phyloP scores from a whole-genome alignment of 225 moss, liverwort and hornwort genomes.

The Polytrichum commune region DNA sequence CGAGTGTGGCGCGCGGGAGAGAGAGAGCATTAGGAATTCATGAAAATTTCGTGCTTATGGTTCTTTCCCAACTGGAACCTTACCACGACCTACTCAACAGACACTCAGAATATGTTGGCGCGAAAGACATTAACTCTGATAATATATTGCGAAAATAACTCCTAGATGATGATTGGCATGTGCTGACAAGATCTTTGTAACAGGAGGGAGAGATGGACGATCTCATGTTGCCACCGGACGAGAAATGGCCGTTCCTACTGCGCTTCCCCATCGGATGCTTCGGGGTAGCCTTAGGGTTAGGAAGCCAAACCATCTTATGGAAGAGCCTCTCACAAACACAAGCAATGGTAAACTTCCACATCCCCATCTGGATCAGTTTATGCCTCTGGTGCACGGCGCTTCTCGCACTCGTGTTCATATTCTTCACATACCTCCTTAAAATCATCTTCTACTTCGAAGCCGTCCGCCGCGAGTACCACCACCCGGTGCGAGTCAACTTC shows the following conservation, averaged over 20 bases:
- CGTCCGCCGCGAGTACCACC: slow-evolving; percentile 52
- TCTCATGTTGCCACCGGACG: slow-evolving; percentile 32
- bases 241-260: slow-evolving; percentile 49
- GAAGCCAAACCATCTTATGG: slow-evolving; percentile 59
- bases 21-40: too few species aligned
- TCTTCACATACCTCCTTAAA: slow-evolving; percentile 39
- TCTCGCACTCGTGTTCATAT: slow-evolving; percentile 21
- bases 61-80: too few species aligned
- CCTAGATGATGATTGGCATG: background rate
- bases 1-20: too few species aligned
- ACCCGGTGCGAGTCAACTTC: slow-evolving; percentile 58
- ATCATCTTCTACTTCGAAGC: slow-evolving; percentile 45
- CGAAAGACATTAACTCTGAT: background rate
- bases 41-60: too few species aligned
- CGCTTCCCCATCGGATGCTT: slow-evolving; percentile 48
- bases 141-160: background rate
- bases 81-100: too few species aligned
- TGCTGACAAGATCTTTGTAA: background rate
- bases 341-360: slow-evolving; percentile 20
- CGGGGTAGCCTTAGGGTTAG: slow-evolving; percentile 40
- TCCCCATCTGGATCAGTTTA: slow-evolving; percentile 24
- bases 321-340: slow-evolving; percentile 27
- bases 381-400: slow-evolving; percentile 50
- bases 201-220: slow-evolving; percentile 28
- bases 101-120: too few species aligned